A percentile compares a stretch with the other conserved stretches of the same genome.
Conservation (phyloP, 1,284 basidiomycete genomes). For the Fomitopsis pinicola region DNA sequence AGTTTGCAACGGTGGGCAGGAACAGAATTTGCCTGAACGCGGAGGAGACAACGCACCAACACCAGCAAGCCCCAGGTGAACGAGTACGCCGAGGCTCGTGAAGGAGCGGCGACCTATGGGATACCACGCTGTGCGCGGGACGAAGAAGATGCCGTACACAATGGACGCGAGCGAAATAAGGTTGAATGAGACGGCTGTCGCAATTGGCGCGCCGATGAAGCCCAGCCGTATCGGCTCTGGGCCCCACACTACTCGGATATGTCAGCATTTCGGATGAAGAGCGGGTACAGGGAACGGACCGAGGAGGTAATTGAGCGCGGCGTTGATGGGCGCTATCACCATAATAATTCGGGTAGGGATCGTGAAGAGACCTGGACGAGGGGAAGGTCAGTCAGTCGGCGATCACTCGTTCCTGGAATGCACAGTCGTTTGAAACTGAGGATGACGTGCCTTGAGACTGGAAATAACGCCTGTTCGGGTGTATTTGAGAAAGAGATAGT, state of each 20-base stretch:
- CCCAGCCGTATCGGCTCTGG: slow-evolving; percentile 76
- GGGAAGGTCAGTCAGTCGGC: not conserved
- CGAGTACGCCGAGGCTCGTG: slow-evolving; percentile 67
- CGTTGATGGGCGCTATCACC: slow-evolving; percentile 85
- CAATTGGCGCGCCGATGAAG: slow-evolving; percentile 91
- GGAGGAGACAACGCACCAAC: slow-evolving; percentile 40
- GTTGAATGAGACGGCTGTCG: slow-evolving; percentile 87
- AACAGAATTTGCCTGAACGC: not conserved
- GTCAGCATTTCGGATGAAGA: not conserved
- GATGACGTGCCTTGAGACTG: slow-evolving; percentile 69
- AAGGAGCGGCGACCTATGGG: slow-evolving; percentile 69
- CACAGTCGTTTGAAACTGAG: not conserved
- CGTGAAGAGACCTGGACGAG: slow-evolving; percentile 63
- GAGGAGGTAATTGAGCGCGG: slow-evolving; percentile 79
- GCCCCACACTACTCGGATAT: slow-evolving; percentile 65
- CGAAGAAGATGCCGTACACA: slow-evolving; percentile 71
- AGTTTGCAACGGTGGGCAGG: not conserved
- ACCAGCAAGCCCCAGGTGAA: slow-evolving; percentile 75
- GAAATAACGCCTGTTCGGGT: slow-evolving; percentile 66
- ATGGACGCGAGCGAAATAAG: slow-evolving; percentile 70
- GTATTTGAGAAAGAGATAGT: slow-evolving; percentile 19
- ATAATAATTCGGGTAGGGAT: slow-evolving; percentile 86
- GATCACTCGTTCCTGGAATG: not conserved
- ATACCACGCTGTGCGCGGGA: slow-evolving; percentile 81
- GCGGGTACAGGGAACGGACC: slow-evolving; percentile 37